Percentiles rank a stretch among this genome's conserved stretches.
These are phyloP conservation scores for Erigeron philadelphicus DNA, from an alignment of 140 eudicot species.

Conservation along the genomic window DNA sequence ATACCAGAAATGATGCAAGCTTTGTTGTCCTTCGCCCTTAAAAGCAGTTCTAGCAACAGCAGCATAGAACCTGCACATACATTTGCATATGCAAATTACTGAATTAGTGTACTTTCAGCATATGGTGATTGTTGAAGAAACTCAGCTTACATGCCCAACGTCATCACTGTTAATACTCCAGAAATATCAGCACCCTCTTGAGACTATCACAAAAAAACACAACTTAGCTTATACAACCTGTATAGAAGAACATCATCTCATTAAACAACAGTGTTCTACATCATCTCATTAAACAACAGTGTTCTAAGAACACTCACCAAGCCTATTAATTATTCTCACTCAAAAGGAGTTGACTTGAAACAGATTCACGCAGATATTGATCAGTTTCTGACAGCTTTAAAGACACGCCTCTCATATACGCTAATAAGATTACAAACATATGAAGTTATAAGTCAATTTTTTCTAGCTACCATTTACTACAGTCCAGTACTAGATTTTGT, in stretches of 20 bases:
- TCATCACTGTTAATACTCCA: slow-evolving; percentile 96
- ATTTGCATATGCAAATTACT: slow-evolving; percentile 12
- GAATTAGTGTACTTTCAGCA: slow-evolving; percentile 17
- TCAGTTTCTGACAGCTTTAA: not conserved
- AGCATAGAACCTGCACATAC: slow-evolving; percentile 72
- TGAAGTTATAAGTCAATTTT: not conserved
- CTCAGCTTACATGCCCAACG: slow-evolving; percentile 82
- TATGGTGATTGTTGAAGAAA: slow-evolving; percentile 10
- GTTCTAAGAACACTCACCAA: not conserved
- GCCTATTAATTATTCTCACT: not conserved
- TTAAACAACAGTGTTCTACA: not conserved
- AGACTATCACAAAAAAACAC: slow-evolving; percentile 45
- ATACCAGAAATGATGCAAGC: slow-evolving; percentile 98
- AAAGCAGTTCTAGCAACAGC: slow-evolving; percentile 94
- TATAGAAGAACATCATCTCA: not conserved
- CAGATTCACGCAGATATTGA: not conserved
- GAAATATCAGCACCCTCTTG: slow-evolving; percentile 84
- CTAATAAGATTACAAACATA: not conserved
- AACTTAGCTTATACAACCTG: slow-evolving; percentile 15
- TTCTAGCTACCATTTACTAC: not conserved
- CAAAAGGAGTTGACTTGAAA: not conserved
- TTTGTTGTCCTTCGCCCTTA: slow-evolving; percentile 87
- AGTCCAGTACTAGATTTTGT: not conserved
- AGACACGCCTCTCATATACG: not conserved
- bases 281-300: no score